These are phyloP conservation scores for Malassezia furfur DNA, from an alignment of 1,284 basidiomycete genomes.

Conservation along the genomic window DNA sequence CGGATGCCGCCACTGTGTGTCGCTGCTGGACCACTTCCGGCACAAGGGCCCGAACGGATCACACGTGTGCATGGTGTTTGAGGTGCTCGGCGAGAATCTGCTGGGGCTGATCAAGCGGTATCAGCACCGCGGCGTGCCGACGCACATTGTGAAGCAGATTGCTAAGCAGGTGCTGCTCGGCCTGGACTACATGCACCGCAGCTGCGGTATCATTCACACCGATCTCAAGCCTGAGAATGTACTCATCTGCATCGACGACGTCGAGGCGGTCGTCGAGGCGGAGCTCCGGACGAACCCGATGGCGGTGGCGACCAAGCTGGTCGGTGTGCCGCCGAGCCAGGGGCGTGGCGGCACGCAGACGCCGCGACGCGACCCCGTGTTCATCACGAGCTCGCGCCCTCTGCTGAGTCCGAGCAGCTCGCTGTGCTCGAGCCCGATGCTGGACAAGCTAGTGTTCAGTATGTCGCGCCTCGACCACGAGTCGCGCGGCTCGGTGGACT, in stretches of 20 bases:
- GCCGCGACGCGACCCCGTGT: constrained; percentile 72
- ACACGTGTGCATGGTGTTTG: constrained; percentile 99
- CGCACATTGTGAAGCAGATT: constrained; percentile 87
- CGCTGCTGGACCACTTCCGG: constrained; percentile 90
- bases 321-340: constrained; percentile 88
- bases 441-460: constrained; percentile 82
- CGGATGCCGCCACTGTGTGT: constrained; percentile 60
- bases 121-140: constrained; percentile 90
- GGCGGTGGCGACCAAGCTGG: constrained; percentile 65
- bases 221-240: constrained; percentile 98
- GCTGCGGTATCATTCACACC: constrained; percentile 73
- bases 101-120: constrained; percentile 91
- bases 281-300: constrained; percentile 62
- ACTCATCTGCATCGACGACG: constrained; percentile 91
- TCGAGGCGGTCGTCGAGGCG: constrained; percentile 80
- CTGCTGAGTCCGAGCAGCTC: constrained; percentile 67
- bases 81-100: constrained; percentile 96
- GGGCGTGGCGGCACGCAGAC: constrained; percentile 96
- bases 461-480: constrained; percentile 61
- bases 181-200: constrained; percentile 92
- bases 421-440: constrained; percentile 66
- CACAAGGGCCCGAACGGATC: constrained; percentile 93
- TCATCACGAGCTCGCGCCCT: constrained; percentile 89
- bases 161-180: constrained; percentile 91
- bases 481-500: neutral